Base-by-base conservation (phyloP, 208 protist species). In the Trypanosoma caninum region DNA sequence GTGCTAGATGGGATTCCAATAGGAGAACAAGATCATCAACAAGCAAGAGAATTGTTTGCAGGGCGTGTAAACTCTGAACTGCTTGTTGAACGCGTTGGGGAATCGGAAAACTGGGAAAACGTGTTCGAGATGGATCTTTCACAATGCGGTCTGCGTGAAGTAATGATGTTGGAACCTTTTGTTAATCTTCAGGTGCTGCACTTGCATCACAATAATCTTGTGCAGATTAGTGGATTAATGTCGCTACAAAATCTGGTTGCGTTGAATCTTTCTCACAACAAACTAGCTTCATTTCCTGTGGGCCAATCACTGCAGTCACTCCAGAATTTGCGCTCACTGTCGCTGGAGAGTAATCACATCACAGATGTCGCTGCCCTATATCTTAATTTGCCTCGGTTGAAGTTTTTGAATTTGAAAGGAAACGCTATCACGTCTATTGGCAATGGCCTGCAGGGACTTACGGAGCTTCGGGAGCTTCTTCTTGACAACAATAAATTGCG, bases 401-500 rank as follows among this genome's bases (percentile, higher is more conserved):
- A 84, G 34, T 94, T 94, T 52, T 72, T 98, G 20, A 96, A 95
- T 59, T 61, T 97, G 16, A 81, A 84, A 47, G 65, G 72, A 23
- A 98, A 98, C 74, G 90, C 96, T 25, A 76, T 97, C 31, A 47
- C 74, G 54, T 72, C 71, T 18, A 35, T 97, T 37, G 89, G 93
- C n/a, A 63, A 62, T 18, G 87, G 87, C n/a, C 65, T 97, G 11
- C 68, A 82, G 22, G 41, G 64, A 25, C 60, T 97, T 10, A 65
- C 69, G 0, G 72, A 91, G 14, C 78, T 98, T n/a, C 91, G 81
- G 6, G 90, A 97, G 71, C 64, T 97, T 20, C 74, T 96, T 8
- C 83, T 97, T 28, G 89, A 96, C 60, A 82, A 91, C 55, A 97
- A 97, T 76, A 89, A 86, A 40, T 74, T 97, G 53, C 81, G 87